Evolutionary conservation across 129 eudicot species (phyloP).

Genomic region (Saposhnikovia divaricata): DNA sequence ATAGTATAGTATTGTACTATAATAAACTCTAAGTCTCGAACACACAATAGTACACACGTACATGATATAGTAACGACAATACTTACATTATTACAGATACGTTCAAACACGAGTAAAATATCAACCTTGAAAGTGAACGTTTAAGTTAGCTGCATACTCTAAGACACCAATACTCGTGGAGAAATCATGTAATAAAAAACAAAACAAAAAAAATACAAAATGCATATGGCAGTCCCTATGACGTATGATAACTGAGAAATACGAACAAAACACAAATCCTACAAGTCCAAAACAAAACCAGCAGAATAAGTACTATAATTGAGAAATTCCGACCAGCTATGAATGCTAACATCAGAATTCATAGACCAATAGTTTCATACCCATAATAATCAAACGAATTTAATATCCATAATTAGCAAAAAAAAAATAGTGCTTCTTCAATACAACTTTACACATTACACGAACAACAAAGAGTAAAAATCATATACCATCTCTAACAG

Average conservation of each 20-base stretch:
- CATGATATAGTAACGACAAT: background rate
- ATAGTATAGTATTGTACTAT: background rate
- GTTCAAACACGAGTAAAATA: background rate
- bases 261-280: background rate
- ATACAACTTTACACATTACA: background rate
- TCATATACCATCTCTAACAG: background rate
- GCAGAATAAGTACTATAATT: background rate
- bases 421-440: background rate
- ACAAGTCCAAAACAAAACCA: background rate
- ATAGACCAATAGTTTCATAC: background rate
- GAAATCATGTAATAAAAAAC: background rate
- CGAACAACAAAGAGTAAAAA: background rate
- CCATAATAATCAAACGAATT: background rate
- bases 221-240: background rate
- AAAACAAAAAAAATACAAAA: background rate
- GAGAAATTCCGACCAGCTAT: background rate
- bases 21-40: background rate
- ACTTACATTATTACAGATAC: background rate
- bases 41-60: background rate
- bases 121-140: background rate
- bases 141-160: background rate
- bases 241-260: background rate
- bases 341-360: background rate
- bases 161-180: background rate
- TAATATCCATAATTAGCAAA: background rate